These are phyloP conservation scores for Geranium brycei DNA, from an alignment of 345 rosid species.

Conservation along the genomic window DNA sequence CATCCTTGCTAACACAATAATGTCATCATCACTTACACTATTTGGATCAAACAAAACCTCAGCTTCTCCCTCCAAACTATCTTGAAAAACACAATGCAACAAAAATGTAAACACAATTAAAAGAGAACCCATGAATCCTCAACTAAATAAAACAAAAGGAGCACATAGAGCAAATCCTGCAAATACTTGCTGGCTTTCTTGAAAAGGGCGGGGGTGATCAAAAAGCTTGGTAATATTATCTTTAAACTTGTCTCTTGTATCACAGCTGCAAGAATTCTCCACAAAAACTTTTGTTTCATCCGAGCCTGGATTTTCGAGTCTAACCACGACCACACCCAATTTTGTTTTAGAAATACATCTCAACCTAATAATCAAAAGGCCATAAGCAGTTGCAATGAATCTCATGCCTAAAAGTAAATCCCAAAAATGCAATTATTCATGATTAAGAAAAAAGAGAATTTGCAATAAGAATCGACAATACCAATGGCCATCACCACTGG, in stretches of 20 bases:
- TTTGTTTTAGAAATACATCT: too few species aligned
- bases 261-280: constrained; percentile 44
- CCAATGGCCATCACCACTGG: too few species aligned
- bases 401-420: neutral
- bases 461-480: constrained; percentile 11
- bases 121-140: neutral
- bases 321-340: constrained; percentile 8
- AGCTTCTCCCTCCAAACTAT: constrained; percentile 53
- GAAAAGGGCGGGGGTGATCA: constrained; percentile 79
- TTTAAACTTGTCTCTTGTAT: constrained; percentile 39
- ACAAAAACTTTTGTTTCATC: constrained; percentile 71
- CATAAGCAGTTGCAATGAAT: too few species aligned
- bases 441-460: neutral
- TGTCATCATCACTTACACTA: constrained; percentile 71
- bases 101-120: neutral
- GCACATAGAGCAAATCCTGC: constrained; percentile 59
- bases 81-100: constrained; percentile 22
- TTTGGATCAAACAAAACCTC: constrained; percentile 83
- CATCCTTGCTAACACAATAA: constrained; percentile 71
- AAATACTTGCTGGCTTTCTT: constrained; percentile 56
- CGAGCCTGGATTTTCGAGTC: constrained; percentile 88
- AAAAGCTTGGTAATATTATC: constrained; percentile 47
- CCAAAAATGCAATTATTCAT: neutral
- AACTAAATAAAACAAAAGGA: neutral
- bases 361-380: too few species aligned